A percentile compares a stretch with the other conserved stretches of the same genome.
phyloP scores from a whole-genome alignment of 176 grass and related monocot species.

The Musa acuminata region DNA sequence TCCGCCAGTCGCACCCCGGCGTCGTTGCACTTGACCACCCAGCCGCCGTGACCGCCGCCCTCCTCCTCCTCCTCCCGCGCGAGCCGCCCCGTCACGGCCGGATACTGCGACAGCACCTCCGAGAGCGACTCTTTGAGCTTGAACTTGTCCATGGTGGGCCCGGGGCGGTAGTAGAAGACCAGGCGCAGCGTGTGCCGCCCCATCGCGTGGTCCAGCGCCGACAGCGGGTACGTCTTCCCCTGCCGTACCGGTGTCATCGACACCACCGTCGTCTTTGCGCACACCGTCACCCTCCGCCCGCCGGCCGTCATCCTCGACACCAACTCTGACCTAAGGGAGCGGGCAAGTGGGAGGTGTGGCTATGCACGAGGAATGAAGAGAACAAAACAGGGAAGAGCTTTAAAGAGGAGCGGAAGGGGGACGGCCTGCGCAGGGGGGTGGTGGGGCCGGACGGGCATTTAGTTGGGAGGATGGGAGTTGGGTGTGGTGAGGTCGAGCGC shows the following conservation, averaged over 20 bases:
- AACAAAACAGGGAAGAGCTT: no score
- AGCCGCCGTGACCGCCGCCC: slow-evolving; percentile 24
- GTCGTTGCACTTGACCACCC: slow-evolving; percentile 84
- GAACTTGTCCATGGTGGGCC: slow-evolving; percentile 26
- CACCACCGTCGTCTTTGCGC: slow-evolving; percentile 62
- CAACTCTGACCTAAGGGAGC: no score
- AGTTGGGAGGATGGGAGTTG: no score
- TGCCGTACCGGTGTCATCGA: slow-evolving; percentile 53
- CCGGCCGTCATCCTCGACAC: background rate
- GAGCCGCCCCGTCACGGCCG: slow-evolving; percentile 62
- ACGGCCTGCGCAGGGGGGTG: no score
- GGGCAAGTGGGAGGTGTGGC: no score
- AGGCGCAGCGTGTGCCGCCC: slow-evolving; percentile 46
- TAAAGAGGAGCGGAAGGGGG: no score
- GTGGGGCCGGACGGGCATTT: no score
- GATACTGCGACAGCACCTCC: slow-evolving; percentile 72
- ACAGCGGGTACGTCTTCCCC: slow-evolving; percentile 51
- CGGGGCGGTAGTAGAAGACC: slow-evolving; percentile 51
- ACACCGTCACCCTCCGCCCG: slow-evolving; percentile 43
- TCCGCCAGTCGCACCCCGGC: slow-evolving; percentile 68
- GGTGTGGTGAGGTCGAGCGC: no score
- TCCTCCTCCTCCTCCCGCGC: slow-evolving; percentile 4
- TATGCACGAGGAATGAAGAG: no score
- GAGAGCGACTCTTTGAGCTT: slow-evolving; percentile 70
- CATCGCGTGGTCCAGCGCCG: slow-evolving; percentile 58